Evolutionary conservation across 805 yeast genomes (phyloP), one percentile per base, ranked within the genome.

Genomic region (Kregervanrija pseudodelftensis): DNA sequence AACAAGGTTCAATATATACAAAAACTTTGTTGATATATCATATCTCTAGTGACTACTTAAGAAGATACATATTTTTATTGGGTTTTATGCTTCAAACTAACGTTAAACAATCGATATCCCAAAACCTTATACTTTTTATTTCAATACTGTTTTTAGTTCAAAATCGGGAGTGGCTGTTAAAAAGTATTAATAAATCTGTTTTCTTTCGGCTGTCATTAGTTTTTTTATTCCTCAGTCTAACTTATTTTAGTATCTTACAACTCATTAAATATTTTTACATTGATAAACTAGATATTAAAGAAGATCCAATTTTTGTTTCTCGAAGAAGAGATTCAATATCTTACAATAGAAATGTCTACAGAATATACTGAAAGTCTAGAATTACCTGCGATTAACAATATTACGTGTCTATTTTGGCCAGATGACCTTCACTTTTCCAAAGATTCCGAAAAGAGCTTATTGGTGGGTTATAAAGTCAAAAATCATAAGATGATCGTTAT

Each of bases 401-500:
- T 42, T n/a, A 40, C 35, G 3, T 38, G 57, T n/a, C 37, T 60
- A 1, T 62, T 59, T 38, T 64, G 67, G 67, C 67, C 68, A 10
- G 41, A 47, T 11, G 66, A 63, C 42, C 38, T 63, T 8, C 30
- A 33, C 10, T 17, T 49, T 3, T 37, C 47, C 4, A 31, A 40
- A 4, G n/a, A 28, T 10, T 28, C 30, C 4, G 40, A 51, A 11
- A 47, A 52, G 8, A 46, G 53, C 11, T 43, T 59, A 12, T 49
- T 63, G 3, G 42, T 64, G 8, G 68, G 69, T 1, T 60, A 62
- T 46, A 47, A 40, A 36, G 46, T 60, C 8, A 43, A 50, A 31
- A 33, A 37, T 2, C 36, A 33, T 8, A 62, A 60, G 33, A 44
- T 38, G 2, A 58, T 64, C 1, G 55, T 62, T 3, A 54, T 61